Evolutionary conservation across 768 basidiomycete species (phyloP).

Genomic region (Rhizopogon roseolus): DNA sequence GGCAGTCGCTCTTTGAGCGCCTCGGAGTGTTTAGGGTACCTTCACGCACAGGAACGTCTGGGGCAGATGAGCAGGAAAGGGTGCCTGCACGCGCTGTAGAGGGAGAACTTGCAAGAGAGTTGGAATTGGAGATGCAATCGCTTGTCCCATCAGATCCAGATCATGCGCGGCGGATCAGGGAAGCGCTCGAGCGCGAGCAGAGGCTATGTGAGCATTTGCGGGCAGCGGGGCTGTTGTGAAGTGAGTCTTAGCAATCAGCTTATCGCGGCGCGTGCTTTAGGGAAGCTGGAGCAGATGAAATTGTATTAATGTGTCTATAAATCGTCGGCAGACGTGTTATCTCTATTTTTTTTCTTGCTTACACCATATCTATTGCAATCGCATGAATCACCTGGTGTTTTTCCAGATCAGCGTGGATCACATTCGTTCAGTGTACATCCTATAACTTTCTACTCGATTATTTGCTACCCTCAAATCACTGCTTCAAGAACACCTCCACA

Average conservation of each 20-base stretch:
- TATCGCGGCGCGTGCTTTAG: no score
- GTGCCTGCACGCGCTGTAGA: slow-evolving; percentile 25
- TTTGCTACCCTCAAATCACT: slow-evolving; percentile 15
- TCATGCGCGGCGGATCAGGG: slow-evolving; percentile 36
- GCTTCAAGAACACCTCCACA: slow-evolving; percentile 89
- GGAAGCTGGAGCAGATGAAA: not conserved
- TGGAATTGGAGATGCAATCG: not conserved
- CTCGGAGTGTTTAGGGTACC: slow-evolving; percentile 16
- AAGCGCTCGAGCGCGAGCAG: slow-evolving; percentile 49
- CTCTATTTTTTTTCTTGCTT: slow-evolving; percentile 1
- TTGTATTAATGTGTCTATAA: not conserved
- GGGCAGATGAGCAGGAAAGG: slow-evolving; percentile 6
- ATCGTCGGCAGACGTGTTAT: not conserved
- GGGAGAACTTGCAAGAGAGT: slow-evolving; percentile 4
- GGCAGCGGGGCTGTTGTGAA: slow-evolving; percentile 57
- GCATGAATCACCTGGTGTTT: not conserved
- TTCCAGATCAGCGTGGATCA: not conserved
- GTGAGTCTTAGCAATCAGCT: no score
- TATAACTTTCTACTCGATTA: not conserved
- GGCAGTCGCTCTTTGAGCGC: slow-evolving; percentile 25
- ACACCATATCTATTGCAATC: not conserved
- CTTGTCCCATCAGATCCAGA: slow-evolving; percentile 35
- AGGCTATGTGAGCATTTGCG: slow-evolving; percentile 56
- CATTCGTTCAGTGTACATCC: slow-evolving; percentile 2
- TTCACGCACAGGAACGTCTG: slow-evolving; percentile 2